A percentile compares a stretch with the other conserved stretches of the same genome.
Conservation (phyloP, 805 yeast species). For the Wickerhamomyces subpelliculosus region DNA sequence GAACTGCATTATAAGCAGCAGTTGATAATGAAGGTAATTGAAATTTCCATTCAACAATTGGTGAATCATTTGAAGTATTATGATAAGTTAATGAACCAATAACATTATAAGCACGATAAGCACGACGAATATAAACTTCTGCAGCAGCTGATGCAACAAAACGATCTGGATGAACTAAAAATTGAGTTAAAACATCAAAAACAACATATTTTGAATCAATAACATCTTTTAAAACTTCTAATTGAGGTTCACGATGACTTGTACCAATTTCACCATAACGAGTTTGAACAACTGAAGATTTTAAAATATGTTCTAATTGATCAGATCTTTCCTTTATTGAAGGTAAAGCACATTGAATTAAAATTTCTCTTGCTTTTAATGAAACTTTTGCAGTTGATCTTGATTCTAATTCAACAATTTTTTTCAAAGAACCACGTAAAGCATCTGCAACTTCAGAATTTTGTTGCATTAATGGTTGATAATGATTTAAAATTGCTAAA, state of each 20-base stretch:
- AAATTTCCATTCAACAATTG: constrained; percentile 84
- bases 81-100: constrained; percentile 69
- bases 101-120: constrained; percentile 92
- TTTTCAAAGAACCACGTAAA: constrained; percentile 66
- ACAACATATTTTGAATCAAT: constrained; percentile 95
- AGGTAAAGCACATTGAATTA: constrained; percentile 95
- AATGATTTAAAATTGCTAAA: constrained; percentile 75
- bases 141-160: constrained; percentile 94
- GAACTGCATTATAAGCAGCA: constrained; percentile 70
- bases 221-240: constrained; percentile 77
- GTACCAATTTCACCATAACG: constrained; percentile 80
- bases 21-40: constrained; percentile 67
- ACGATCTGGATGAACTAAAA: constrained; percentile 74
- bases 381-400: constrained; percentile 92
- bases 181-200: constrained; percentile 91
- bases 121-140: constrained; percentile 93
- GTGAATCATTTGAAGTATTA: constrained; percentile 43
- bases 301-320: constrained; percentile 92
- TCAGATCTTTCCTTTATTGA: constrained; percentile 94
- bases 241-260: constrained; percentile 74
- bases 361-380: constrained; percentile 89
- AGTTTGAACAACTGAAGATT: constrained; percentile 84
- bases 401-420: constrained; percentile 81
- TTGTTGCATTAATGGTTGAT: constrained; percentile 72
- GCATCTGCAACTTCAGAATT: constrained; percentile 61